These are phyloP conservation scores for Lanmaoa pseudosensibilis DNA, from an alignment of 768 basidiomycete genomes.

Conservation along the genomic window DNA sequence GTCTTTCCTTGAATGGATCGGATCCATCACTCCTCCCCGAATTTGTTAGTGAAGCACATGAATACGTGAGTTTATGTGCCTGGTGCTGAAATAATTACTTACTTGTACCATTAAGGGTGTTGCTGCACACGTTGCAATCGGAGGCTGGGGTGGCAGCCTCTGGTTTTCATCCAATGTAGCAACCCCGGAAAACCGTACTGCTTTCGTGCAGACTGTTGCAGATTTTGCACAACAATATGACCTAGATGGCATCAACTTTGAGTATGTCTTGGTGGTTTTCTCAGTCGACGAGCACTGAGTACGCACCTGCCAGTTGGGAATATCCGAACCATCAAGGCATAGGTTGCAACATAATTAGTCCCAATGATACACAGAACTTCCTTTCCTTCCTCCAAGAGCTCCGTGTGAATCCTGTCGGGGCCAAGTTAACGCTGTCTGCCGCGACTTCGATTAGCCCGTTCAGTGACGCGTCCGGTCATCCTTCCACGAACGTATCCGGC, in stretches of 20 bases:
- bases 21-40: slow-evolving; percentile 51
- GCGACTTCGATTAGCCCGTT: slow-evolving; percentile 71
- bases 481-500: slow-evolving; percentile 64
- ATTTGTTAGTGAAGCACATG: slow-evolving; percentile 51
- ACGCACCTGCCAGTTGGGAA: slow-evolving; percentile 69
- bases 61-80: slow-evolving; percentile 29
- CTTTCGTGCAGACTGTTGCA: slow-evolving; percentile 61
- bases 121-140: slow-evolving; percentile 57
- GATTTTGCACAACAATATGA: slow-evolving; percentile 48
- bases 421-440: slow-evolving; percentile 64
- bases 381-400: slow-evolving; percentile 73
- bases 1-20: slow-evolving; percentile 39
- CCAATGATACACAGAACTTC: slow-evolving; percentile 72
- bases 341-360: slow-evolving; percentile 61
- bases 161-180: slow-evolving; percentile 65
- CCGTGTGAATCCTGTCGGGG: slow-evolving; percentile 49
- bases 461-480: slow-evolving; percentile 53
- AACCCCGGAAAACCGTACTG: slow-evolving; percentile 54
- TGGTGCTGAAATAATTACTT: background rate
- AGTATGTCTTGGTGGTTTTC: slow-evolving; percentile 16
- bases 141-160: slow-evolving; percentile 67
- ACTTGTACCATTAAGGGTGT: slow-evolving; percentile 43
- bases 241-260: slow-evolving; percentile 53
- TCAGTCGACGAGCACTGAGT: background rate
- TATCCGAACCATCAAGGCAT: slow-evolving; percentile 70